Conservation (phyloP, 192 early-diverging fungal genomes). For the Umbelopsis sp. region DNA sequence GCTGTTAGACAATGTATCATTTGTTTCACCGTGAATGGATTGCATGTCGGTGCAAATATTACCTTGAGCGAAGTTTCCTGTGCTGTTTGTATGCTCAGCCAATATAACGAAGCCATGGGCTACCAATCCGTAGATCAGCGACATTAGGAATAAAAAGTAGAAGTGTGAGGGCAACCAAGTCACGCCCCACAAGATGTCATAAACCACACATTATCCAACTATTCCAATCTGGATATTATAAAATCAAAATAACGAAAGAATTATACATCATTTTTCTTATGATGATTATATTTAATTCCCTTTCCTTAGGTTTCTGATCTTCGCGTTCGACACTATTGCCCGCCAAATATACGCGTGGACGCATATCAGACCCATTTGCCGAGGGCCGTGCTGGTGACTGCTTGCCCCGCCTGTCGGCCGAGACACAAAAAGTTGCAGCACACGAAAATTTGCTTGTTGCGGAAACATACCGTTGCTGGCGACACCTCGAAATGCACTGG, state of each 20-base stretch:
- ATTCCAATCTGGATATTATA: too few relatives aligned
- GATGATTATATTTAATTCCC: too few relatives aligned
- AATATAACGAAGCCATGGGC: slow-evolving; percentile 76
- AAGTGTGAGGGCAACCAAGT: neutral
- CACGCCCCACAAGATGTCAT: neutral
- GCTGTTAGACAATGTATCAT: neutral
- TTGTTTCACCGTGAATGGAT: neutral
- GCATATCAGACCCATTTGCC: neutral
- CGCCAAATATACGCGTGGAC: too few relatives aligned
- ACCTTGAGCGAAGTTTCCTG: slow-evolving; percentile 82
- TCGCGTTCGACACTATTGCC: too few relatives aligned
- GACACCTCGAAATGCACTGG: neutral
- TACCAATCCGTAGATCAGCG: slow-evolving; percentile 82
- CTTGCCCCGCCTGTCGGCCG: neutral
- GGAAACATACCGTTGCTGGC: neutral
- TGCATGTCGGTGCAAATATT: neutral
- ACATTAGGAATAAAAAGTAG: slow-evolving; percentile 40
- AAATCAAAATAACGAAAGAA: too few relatives aligned
- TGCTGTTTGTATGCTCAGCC: slow-evolving; percentile 79
- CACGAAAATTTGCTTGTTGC: too few relatives aligned
- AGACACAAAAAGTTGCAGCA: too few relatives aligned
- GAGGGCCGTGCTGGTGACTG: slow-evolving; percentile 1
- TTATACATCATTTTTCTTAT: too few relatives aligned
- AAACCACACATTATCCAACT: too few relatives aligned
- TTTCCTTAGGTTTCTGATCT: too few relatives aligned